A percentile compares a stretch with the other conserved stretches of the same genome.
phyloP scores from a whole-genome alignment of 192 early-diverging fungal genomes.

The Backusella morwellensis region DNA sequence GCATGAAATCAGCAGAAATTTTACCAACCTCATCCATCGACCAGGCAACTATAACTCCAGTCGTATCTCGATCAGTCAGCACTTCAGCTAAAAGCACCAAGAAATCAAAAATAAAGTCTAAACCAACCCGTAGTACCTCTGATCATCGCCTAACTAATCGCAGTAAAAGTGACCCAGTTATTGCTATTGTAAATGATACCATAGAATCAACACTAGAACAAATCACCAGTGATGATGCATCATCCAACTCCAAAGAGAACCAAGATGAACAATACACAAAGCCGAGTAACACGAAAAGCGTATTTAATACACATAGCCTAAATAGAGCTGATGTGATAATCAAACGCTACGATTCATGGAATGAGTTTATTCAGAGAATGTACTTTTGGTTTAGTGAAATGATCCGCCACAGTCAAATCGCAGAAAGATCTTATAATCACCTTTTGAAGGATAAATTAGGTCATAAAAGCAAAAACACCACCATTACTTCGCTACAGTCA shows the following conservation, averaged over 20 bases:
- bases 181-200: not conserved
- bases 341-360: constrained; percentile 39
- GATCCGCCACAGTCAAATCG: constrained; percentile 31
- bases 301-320: constrained; percentile 8
- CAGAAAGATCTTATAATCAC: constrained; percentile 11
- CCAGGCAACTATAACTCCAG: not conserved
- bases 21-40: not conserved
- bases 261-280: not conserved
- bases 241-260: not conserved
- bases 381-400: constrained; percentile 38
- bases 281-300: not conserved
- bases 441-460: not conserved
- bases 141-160: not conserved
- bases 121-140: not conserved
- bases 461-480: not conserved
- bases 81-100: not conserved
- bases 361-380: constrained; percentile 36
- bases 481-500: not conserved
- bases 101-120: not conserved
- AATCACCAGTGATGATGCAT: not conserved
- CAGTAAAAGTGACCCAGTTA: not conserved
- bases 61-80: not conserved
- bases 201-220: not conserved
- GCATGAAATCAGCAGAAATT: not conserved
- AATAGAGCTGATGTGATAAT: constrained; percentile 41